Evolutionary conservation across 139 green algal species (phyloP), one percentile per base, ranked within the genome.

Genomic region (Chlorella sp.): DNA sequence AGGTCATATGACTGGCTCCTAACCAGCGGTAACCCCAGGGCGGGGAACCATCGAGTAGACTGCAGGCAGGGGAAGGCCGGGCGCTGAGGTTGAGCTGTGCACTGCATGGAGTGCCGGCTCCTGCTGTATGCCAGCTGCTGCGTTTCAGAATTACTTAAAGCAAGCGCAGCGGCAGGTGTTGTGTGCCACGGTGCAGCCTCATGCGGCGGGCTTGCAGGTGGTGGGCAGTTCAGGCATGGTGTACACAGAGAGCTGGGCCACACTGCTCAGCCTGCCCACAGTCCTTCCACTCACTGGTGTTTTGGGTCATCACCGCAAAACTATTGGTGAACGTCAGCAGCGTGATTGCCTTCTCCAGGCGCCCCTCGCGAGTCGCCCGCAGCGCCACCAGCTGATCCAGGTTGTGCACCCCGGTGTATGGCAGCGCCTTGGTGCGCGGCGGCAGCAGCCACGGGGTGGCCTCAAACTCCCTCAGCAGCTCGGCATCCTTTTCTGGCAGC

Each of bases 11-110:
- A n/a, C n/a, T n/a, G n/a, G n/a, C n/a, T n/a, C n/a, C n/a, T n/a
- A n/a, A n/a, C n/a, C n/a, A n/a, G n/a, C n/a, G n/a, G n/a, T n/a
- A n/a, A n/a, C n/a, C n/a, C n/a, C n/a, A n/a, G n/a, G n/a, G n/a
- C n/a, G n/a, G n/a, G n/a, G n/a, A n/a, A 73, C 76, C 36, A 72
- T 57, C 17, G 76, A 73, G 76, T 82, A 82, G 57, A 82, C 57
- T 82, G 76, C 36, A n/a, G n/a, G 64, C n/a, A n/a, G 64, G 25
- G 23, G 30, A 13, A 16, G 30, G 18, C 7, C 28, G 63, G 3
- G 25, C 25, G n/a, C 9, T 11, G 15, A 25, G 3, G 26, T 16
- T 34, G 44, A 9, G 44, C 7, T 51, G 44, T 16, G 9, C 44
- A 36, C 25, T n/a, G n/a, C n/a, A n/a, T n/a, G n/a, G 63, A 16